These are phyloP conservation scores for Albugo candida DNA, from an alignment of 352 stramenopile genomes.

Conservation along the genomic window DNA sequence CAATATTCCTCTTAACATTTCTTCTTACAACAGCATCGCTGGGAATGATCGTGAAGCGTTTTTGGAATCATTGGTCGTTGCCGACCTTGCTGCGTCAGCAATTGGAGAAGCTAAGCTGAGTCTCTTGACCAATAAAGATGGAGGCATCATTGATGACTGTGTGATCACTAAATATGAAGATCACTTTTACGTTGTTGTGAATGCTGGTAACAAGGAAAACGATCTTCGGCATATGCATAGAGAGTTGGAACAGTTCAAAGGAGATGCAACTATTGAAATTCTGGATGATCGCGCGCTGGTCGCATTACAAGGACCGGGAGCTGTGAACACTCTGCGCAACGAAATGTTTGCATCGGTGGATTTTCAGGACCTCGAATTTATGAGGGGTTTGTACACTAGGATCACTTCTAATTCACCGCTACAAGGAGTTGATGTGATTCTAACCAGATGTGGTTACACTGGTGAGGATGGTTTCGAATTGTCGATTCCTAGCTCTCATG, in stretches of 20 bases:
- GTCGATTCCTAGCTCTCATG: constrained; percentile 54
- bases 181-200: constrained; percentile 92
- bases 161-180: constrained; percentile 93
- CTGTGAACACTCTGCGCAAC: constrained; percentile 49
- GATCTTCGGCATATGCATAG: constrained; percentile 89
- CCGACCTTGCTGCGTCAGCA: constrained; percentile 71
- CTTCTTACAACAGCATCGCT: constrained; percentile 30
- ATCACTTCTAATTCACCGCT: constrained; percentile 23
- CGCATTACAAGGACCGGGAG: constrained; percentile 89
- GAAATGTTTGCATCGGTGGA: constrained; percentile 78
- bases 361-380: constrained; percentile 88
- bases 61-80: constrained; percentile 91
- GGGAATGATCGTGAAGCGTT: constrained; percentile 89
- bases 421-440: constrained; percentile 54
- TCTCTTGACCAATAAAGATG: constrained; percentile 90
- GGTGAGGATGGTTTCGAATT: constrained; percentile 99
- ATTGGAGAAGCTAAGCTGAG: constrained; percentile 82
- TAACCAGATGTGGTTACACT: constrained; percentile 97
- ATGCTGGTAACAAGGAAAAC: constrained; percentile 92
- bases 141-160: constrained; percentile 97
- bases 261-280: constrained; percentile 89
- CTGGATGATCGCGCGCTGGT: constrained; percentile 86
- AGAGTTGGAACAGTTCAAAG: constrained; percentile 62
- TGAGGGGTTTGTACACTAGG: constrained; percentile 80
- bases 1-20: neutral